Evolutionary conservation across 306 rosid species (phyloP).

Genomic region (Ochetophila trinervis): DNA sequence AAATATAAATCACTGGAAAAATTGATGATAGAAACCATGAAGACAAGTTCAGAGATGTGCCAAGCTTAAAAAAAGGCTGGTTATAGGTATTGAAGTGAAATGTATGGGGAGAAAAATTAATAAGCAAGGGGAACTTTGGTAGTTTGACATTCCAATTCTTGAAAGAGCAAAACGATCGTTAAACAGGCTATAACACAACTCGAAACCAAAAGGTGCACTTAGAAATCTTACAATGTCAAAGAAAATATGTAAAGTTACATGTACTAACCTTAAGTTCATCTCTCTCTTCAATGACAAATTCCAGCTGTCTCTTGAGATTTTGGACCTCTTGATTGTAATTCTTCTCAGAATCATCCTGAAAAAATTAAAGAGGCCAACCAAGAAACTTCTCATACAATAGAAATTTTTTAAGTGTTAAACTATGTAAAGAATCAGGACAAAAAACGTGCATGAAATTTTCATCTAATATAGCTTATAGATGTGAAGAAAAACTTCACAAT

Average conservation of each 20-base stretch:
- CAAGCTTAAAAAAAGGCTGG: neutral
- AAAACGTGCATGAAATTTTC: neutral
- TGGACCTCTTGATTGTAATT: constrained; percentile 48
- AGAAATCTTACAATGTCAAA: constrained; percentile 3
- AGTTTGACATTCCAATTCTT: neutral
- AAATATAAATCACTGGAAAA: constrained; percentile 1
- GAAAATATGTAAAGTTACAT: constrained; percentile 10
- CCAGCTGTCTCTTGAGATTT: constrained; percentile 57
- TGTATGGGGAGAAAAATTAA: neutral
- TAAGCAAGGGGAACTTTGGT: neutral
- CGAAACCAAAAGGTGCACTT: neutral
- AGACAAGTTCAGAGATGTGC: neutral
- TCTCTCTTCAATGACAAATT: constrained; percentile 59
- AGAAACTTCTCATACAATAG: constrained; percentile 9
- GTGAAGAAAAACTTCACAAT: neutral
- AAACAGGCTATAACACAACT: neutral
- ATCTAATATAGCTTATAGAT: no score
- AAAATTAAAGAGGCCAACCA: constrained; percentile 20
- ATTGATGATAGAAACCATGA: neutral
- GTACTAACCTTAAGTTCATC: constrained; percentile 70
- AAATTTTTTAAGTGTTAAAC: neutral
- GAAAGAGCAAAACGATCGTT: neutral
- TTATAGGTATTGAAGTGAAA: neutral
- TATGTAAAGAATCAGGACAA: no score
- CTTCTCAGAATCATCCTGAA: constrained; percentile 45